Percentiles rank a stretch among this genome's conserved stretches.
phyloP scores from a whole-genome alignment of 345 rosid genomes.

The Toxicodendron radicans region DNA sequence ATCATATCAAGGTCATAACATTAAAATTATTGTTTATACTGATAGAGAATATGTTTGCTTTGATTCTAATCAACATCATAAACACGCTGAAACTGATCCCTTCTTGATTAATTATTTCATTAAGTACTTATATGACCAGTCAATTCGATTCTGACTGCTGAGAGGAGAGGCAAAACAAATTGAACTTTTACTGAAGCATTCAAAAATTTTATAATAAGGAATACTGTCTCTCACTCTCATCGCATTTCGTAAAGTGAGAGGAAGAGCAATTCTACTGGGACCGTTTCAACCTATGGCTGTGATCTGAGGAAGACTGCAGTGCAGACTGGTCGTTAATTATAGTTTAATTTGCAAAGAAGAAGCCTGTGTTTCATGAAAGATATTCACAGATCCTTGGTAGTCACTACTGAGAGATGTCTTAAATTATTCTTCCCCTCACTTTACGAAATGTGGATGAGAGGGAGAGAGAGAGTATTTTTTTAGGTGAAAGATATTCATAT shows the following conservation, averaged over 20 bases:
- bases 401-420: neutral
- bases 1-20: too few species aligned
- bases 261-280: too few species aligned
- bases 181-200: too few species aligned
- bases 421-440: slow-evolving; percentile 5
- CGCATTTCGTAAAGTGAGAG: too few species aligned
- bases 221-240: too few species aligned
- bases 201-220: too few species aligned
- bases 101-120: neutral
- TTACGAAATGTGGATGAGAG: neutral
- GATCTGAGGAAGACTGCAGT: neutral
- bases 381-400: slow-evolving; percentile 4
- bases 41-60: too few species aligned
- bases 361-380: neutral
- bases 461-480: neutral
- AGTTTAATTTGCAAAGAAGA: neutral
- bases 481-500: slow-evolving; percentile 3
- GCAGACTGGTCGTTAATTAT: neutral
- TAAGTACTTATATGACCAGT: neutral
- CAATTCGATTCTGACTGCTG: neutral
- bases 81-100: neutral
- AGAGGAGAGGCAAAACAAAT: neutral
- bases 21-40: too few species aligned
- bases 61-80: too few species aligned
- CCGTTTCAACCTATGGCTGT: too few species aligned